Evolutionary conservation across 192 early-diverging fungal species (phyloP), one percentile per base, ranked within the genome.

Genomic region (Mortierella antarctica): DNA sequence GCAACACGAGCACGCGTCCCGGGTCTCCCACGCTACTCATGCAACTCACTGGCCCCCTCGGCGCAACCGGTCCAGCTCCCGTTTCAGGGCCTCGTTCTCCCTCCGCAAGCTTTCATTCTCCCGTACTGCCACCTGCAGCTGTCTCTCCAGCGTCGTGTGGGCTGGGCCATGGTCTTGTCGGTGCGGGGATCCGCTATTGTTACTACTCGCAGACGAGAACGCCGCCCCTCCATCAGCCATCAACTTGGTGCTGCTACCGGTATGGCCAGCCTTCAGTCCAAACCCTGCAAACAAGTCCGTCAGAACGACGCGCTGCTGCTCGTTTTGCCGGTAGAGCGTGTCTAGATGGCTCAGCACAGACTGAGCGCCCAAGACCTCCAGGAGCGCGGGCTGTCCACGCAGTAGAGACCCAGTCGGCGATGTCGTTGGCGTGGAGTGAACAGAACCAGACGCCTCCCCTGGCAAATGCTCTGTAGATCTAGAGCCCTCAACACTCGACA

Each of bases 271-370:
- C 55, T 80, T 80, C 46, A 80, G 9, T 6, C 77, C 72, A 40
- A 75, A 44, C 41, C 64, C 71, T 42, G 48, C 44, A 57, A 63
- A 74, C 5, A 86, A 55, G 18, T 87, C 88, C 6, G 57, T 65
- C 10, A 89, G 40, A 7, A 87, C 58, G 20, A 21, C 61, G 7
- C 82, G 81, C 54, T 87, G 86, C 4, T 67, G 68, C 39, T 89
- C 88, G 39, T 84, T 89, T 51, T 89, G 88, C 18, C 85, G 79
- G 23, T 87, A 74, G 0, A 89, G 68, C 0, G 71, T 50, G 13
- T 86, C 81, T 58, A 89, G 40, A 42, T 89, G 86, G 1, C 48
- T 48, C 39, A 55, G 48, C 11, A 74, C 60, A 18, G 69, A 68
- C 7, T 67, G 62, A 7, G 17, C 49, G 14, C 72, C 71, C 17